These are phyloP conservation scores for Polymyxa betae DNA, from an alignment of 208 protist species.

Conservation along the genomic window DNA sequence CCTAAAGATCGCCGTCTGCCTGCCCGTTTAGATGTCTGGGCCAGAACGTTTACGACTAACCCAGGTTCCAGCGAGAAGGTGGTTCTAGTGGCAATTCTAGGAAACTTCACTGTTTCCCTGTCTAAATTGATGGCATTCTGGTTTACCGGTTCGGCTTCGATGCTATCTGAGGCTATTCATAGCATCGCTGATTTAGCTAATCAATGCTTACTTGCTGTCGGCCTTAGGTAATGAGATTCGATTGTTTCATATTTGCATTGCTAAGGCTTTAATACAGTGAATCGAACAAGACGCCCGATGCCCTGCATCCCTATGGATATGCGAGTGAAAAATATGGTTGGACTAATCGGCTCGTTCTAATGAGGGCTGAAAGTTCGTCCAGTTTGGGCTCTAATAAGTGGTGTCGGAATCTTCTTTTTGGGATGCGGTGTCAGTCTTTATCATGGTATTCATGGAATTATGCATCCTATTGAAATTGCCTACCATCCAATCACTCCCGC, in stretches of 20 bases:
- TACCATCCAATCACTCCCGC: constrained; percentile 23
- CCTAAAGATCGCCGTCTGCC: constrained; percentile 31
- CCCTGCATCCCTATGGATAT: constrained; percentile 37
- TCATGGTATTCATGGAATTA: constrained; percentile 18
- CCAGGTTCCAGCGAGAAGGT: not conserved
- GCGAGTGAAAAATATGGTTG: constrained; percentile 44
- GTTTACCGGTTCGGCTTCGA: constrained; percentile 43
- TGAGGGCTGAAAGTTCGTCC: not conserved
- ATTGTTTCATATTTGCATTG: not conserved
- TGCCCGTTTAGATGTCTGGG: constrained; percentile 30
- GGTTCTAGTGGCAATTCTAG: not conserved
- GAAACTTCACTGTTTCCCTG: constrained; percentile 8
- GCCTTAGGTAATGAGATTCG: not conserved
- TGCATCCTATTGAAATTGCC: constrained; percentile 12
- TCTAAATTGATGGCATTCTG: not conserved
- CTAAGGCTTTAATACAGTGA: not conserved
- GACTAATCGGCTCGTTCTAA: not conserved
- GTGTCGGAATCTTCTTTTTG: constrained; percentile 36
- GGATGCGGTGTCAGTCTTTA: constrained; percentile 38
- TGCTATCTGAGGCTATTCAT: constrained; percentile 48
- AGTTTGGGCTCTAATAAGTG: constrained; percentile 32
- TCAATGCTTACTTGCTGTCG: constrained; percentile 35
- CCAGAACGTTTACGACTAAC: not conserved
- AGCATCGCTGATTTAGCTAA: constrained; percentile 1
- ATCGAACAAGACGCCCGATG: constrained; percentile 36